phyloP scores from a whole-genome alignment of 225 moss, liverwort and hornwort species.

The Pseudoscleropodium purum region DNA sequence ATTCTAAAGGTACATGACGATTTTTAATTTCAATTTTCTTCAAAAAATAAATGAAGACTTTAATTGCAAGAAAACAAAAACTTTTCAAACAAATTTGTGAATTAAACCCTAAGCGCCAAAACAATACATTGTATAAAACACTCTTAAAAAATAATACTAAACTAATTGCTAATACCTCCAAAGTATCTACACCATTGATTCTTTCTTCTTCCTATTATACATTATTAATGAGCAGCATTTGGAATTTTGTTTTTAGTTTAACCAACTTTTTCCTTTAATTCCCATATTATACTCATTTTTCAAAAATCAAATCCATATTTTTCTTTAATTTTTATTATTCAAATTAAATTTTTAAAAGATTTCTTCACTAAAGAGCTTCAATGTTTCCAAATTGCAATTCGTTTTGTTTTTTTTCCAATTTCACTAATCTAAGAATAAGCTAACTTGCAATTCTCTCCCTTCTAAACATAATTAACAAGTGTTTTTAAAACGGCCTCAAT shows the following conservation, averaged over 20 bases:
- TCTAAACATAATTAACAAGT: no score
- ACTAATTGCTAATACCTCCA: background rate
- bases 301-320: no score
- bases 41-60: background rate
- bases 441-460: no score
- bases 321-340: no score
- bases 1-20: no score
- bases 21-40: no score
- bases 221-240: rapidly evolving
- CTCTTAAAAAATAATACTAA: background rate
- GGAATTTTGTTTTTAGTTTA: background rate
- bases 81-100: background rate
- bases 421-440: no score
- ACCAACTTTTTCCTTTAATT: background rate
- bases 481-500: no score
- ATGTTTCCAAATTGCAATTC: no score
- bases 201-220: background rate
- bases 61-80: background rate
- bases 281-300: rapidly evolving
- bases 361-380: no score
- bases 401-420: no score
- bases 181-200: background rate
- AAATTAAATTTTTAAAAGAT: no score
- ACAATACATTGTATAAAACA: background rate
- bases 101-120: rapidly evolving